phyloP scores from a whole-genome alignment of 2,329 filamentous ascomycete genomes.

The Capronia coronata region DNA sequence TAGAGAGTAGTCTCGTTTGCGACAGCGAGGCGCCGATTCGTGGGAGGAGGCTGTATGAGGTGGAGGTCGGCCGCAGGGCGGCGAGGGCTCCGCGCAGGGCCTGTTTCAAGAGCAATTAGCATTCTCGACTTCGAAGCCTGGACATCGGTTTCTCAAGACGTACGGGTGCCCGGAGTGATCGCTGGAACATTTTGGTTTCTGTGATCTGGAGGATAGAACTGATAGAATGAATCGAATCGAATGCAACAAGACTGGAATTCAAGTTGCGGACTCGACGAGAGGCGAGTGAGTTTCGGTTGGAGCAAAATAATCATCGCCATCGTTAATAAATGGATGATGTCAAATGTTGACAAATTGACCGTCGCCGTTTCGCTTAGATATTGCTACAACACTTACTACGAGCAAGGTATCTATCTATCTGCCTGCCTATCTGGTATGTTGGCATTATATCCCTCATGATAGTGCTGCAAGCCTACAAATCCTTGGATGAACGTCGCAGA shows the following conservation, averaged over 20 bases:
- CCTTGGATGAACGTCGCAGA: too few species aligned
- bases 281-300: background rate
- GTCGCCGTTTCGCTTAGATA: conserved; percentile 1
- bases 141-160: too few species aligned
- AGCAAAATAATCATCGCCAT: conserved; percentile 18
- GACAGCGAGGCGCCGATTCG: conserved; percentile 20
- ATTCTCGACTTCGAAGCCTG: background rate
- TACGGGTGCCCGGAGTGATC: conserved; percentile 18
- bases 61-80: conserved; percentile 24
- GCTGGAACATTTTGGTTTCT: conserved; percentile 6
- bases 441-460: too few species aligned
- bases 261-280: background rate
- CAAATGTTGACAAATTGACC: conserved; percentile 24
- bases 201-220: background rate
- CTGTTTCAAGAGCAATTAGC: conserved; percentile 6
- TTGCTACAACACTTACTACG: too few species aligned
- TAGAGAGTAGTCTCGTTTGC: conserved; percentile 60
- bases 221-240: background rate
- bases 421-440: too few species aligned
- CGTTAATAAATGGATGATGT: conserved; percentile 16
- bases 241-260: background rate
- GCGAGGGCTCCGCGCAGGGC: conserved; percentile 23
- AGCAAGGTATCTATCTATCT: too few species aligned
- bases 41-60: conserved; percentile 33
- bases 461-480: too few species aligned